Conservation (phyloP, 257 asterid genomes). For the Misopates orontium region DNA sequence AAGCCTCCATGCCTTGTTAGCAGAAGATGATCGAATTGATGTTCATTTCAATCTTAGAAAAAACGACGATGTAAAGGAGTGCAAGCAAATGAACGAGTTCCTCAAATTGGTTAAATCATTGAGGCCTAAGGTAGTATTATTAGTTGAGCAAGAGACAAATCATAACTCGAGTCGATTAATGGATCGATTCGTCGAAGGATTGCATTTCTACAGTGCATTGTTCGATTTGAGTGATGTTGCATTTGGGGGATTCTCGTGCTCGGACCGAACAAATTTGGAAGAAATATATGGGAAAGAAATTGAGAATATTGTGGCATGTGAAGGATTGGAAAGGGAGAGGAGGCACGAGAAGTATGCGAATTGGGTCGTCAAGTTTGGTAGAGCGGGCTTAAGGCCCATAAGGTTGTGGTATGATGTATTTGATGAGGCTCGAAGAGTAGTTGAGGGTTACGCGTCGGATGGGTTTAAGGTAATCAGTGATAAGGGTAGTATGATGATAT, state of each 20-base stretch:
- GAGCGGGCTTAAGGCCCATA: conserved; percentile 46
- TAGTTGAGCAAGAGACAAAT: conserved; percentile 55
- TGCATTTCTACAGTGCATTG: conserved; percentile 53
- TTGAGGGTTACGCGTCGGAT: conserved; percentile 31
- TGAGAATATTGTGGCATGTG: conserved; percentile 53
- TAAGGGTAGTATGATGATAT: conserved; percentile 49
- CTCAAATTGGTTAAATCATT: conserved; percentile 36
- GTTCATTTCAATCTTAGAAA: conserved; percentile 32
- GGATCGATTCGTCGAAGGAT: conserved; percentile 51
- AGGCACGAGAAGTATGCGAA: conserved; percentile 51
- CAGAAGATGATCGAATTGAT: conserved; percentile 46
- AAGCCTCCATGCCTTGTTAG: conserved; percentile 43
- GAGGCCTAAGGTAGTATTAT: conserved; percentile 39
- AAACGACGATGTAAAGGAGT: conserved; percentile 31
- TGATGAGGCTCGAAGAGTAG: conserved; percentile 45
- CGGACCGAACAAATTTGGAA: conserved; percentile 39
- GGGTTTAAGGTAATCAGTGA: conserved; percentile 41
- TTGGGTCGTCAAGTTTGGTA: conserved; percentile 43
- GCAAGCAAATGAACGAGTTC: conserved; percentile 36
- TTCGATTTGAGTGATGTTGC: conserved; percentile 42
- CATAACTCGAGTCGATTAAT: conserved; percentile 40
- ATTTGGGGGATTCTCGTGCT: conserved; percentile 32
- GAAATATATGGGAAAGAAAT: conserved; percentile 58
- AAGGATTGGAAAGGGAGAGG: conserved; percentile 52
- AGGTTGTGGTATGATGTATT: conserved; percentile 47